These are phyloP conservation scores for Fusarium setosum DNA, from an alignment of 2,329 filamentous ascomycete genomes.

Conservation along the genomic window DNA sequence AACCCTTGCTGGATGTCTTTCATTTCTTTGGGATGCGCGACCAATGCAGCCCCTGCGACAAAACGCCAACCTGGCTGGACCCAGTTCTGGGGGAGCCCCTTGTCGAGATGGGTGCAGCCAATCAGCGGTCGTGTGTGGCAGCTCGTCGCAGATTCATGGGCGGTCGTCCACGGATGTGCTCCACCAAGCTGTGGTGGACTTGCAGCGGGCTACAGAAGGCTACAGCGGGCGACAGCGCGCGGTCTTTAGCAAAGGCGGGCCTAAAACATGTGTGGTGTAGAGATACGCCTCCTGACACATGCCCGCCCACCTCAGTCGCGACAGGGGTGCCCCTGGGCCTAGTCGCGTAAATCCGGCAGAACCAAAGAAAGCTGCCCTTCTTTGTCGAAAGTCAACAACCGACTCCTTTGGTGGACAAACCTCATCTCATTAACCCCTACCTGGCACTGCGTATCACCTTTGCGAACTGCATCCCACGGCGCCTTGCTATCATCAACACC, in stretches of 20 bases:
- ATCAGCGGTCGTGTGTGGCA: constrained; percentile 10
- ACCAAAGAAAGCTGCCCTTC: constrained; percentile 22
- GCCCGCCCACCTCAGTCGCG: constrained; percentile 41
- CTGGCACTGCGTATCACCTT: constrained; percentile 22
- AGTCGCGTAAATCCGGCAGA: constrained; percentile 44
- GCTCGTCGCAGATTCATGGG: constrained; percentile 14
- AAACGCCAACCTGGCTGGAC: constrained; percentile 33
- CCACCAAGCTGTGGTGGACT: constrained; percentile 22
- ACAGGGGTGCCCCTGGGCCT: constrained; percentile 44
- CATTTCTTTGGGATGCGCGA: constrained; percentile 26
- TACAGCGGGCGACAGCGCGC: too few species aligned
- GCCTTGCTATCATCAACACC: constrained; percentile 15
- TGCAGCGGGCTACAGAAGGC: constrained; percentile 10
- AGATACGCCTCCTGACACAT: constrained; percentile 48
- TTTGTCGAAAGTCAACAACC: constrained; percentile 42
- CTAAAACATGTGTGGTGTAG: constrained; percentile 4
- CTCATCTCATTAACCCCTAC: constrained; percentile 36
- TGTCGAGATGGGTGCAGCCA: constrained; percentile 15
- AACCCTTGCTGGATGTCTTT: constrained; percentile 19
- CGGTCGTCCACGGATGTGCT: too few species aligned
- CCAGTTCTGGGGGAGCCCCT: constrained; percentile 28
- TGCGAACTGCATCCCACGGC: constrained; percentile 22
- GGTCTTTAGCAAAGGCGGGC: neutral
- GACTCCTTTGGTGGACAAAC: constrained; percentile 38
- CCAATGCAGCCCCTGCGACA: constrained; percentile 28